Conservation (phyloP, 176 grass and related monocot species). For the bread wheat (Triticum aestivum) region DNA sequence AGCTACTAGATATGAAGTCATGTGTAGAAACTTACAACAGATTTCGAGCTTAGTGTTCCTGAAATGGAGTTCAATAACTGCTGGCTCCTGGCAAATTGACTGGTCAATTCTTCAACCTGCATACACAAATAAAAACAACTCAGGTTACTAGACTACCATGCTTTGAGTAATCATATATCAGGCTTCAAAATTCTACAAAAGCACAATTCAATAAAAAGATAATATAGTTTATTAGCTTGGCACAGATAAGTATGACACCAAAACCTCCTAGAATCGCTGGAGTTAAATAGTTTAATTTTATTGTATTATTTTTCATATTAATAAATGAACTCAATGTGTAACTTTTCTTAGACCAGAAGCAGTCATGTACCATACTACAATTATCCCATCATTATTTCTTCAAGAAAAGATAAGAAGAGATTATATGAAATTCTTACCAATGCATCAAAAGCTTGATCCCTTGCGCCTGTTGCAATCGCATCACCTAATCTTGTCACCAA, state of each 20-base stretch:
- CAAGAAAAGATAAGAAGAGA: constrained; percentile 3
- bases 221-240: background rate
- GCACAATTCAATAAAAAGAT: background rate
- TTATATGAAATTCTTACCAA: constrained; percentile 29
- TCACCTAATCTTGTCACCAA: constrained; percentile 58
- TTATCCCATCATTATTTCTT: background rate
- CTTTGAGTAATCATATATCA: constrained; percentile 7
- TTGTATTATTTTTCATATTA: background rate
- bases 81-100: constrained; percentile 46
- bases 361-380: constrained; percentile 2
- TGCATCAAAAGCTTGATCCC: constrained; percentile 54
- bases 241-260: background rate
- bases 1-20: background rate
- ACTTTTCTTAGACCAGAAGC: background rate
- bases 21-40: constrained; percentile 34
- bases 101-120: constrained; percentile 56
- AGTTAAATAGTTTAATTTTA: background rate
- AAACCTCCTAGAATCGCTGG: background rate
- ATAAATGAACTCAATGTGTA: background rate
- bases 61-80: constrained; percentile 58
- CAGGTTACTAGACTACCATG: constrained; percentile 6
- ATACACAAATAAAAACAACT: constrained; percentile 15
- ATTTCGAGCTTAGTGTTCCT: constrained; percentile 51
- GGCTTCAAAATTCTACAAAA: background rate
- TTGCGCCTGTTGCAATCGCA: constrained; percentile 50